Percentiles rank a stretch among this genome's conserved stretches.
Evolutionary conservation across 495 filamentous ascomycete genomes (phyloP).

Genomic region (Xylaria castorea): DNA sequence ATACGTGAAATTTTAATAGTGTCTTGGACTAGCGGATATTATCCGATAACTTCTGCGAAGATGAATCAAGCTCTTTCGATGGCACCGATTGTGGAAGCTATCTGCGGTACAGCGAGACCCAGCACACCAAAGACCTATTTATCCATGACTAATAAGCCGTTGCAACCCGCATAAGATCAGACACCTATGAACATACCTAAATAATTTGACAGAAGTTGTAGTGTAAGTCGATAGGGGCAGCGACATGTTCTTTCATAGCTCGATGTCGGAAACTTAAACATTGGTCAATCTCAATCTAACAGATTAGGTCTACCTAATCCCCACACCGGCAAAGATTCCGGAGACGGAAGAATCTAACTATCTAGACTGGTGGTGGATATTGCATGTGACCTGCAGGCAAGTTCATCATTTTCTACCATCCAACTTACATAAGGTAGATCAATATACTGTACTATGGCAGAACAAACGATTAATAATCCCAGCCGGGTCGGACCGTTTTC

Average conservation of each 20-base stretch:
- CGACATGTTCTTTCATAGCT: not conserved
- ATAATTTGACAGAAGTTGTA: not conserved
- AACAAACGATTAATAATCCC: not conserved
- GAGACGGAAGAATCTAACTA: not conserved
- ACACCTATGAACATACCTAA: not conserved
- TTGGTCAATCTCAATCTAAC: not conserved
- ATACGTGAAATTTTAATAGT: not conserved
- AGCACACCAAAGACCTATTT: not conserved
- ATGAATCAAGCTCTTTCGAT: not conserved
- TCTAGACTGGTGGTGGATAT: not conserved
- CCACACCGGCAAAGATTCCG: not conserved
- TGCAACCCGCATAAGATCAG: not conserved
- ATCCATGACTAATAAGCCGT: not conserved
- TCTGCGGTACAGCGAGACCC: not conserved
- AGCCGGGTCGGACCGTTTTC: conserved; percentile 14
- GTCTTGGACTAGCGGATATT: not conserved
- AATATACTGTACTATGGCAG: not conserved
- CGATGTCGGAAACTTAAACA: not conserved
- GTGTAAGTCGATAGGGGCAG: not conserved
- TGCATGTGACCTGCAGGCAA: not conserved
- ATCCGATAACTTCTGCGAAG: not conserved
- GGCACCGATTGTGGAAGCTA: not conserved
- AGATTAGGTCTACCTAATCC: not conserved
- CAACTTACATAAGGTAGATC: too few relatives aligned
- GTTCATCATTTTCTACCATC: not conserved